Evolutionary conservation across 768 basidiomycete species (phyloP).

Genomic region (Boletus subparvulus): DNA sequence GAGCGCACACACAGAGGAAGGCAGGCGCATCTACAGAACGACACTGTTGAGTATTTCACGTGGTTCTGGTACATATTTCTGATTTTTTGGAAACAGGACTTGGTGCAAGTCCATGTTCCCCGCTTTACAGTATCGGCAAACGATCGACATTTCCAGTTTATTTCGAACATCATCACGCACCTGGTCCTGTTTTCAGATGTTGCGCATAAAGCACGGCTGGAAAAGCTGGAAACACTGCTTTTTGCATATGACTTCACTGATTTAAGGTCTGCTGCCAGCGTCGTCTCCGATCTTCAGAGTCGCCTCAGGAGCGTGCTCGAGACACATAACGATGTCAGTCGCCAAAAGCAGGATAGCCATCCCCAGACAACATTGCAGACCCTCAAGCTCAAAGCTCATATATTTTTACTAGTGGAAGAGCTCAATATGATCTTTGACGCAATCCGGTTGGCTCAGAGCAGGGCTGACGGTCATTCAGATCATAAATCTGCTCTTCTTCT

Average conservation of each 20-base stretch:
- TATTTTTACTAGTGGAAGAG: constrained; percentile 70
- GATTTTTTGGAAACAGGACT: constrained; percentile 52
- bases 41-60: constrained; percentile 49
- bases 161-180: constrained; percentile 84
- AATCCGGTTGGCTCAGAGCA: constrained; percentile 79
- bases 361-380: constrained; percentile 52
- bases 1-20: constrained; percentile 27
- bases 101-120: constrained; percentile 78
- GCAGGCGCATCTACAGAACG: constrained; percentile 54
- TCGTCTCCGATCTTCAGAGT: constrained; percentile 69
- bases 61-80: constrained; percentile 3
- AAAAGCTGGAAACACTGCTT: constrained; percentile 77
- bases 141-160: constrained; percentile 76
- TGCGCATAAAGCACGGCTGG: constrained; percentile 71
- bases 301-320: constrained; percentile 66
- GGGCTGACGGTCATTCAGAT: constrained; percentile 60
- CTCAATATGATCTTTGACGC: constrained; percentile 85
- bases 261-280: constrained; percentile 63
- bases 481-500: constrained; percentile 80
- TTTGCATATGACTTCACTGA: constrained; percentile 90
- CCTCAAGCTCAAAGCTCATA: constrained; percentile 70
- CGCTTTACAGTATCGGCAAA: constrained; percentile 85
- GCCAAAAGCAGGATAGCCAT: constrained; percentile 30
- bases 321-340: constrained; percentile 43
- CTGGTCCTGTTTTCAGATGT: constrained; percentile 90